Evolutionary conservation across 1,284 basidiomycete species (phyloP).

Genomic region (Ceratobasidium sp.): DNA sequence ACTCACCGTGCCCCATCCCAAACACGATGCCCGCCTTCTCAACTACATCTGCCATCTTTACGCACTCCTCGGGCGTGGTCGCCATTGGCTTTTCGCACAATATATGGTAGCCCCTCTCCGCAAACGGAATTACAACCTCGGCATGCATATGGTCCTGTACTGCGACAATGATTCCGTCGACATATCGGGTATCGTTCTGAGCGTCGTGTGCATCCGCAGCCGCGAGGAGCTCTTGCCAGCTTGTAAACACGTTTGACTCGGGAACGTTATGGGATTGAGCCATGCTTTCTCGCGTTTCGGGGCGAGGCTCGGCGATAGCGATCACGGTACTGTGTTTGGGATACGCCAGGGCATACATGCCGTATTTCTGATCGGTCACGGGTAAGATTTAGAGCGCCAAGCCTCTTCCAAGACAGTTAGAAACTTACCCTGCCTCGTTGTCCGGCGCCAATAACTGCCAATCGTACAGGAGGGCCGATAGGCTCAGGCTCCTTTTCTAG

Average conservation of each 20-base stretch:
- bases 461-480: slow-evolving; percentile 59
- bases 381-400: slow-evolving; percentile 1
- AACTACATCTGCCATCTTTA: slow-evolving; percentile 80
- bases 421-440: slow-evolving; percentile 76
- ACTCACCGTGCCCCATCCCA: slow-evolving; percentile 85
- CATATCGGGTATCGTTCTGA: slow-evolving; percentile 67
- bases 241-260: slow-evolving; percentile 73
- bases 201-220: slow-evolving; percentile 67
- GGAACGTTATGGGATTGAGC: slow-evolving; percentile 72
- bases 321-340: slow-evolving; percentile 80
- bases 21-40: slow-evolving; percentile 78
- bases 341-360: slow-evolving; percentile 71
- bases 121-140: slow-evolving; percentile 79
- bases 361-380: slow-evolving; percentile 69
- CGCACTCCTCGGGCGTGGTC: slow-evolving; percentile 77
- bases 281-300: slow-evolving; percentile 72
- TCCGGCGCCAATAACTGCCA: slow-evolving; percentile 80
- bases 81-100: slow-evolving; percentile 94
- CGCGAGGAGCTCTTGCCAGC: slow-evolving; percentile 77
- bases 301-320: slow-evolving; percentile 85
- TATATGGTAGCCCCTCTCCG: slow-evolving; percentile 85
- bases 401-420: not conserved
- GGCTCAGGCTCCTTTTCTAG: slow-evolving; percentile 25
- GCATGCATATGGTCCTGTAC: slow-evolving; percentile 85
- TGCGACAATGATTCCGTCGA: slow-evolving; percentile 83